Percentiles rank a stretch among this genome's conserved stretches.
These are phyloP conservation scores for Rugonectria rugulosa DNA, from an alignment of 2,329 filamentous ascomycete species.

Conservation along the genomic window DNA sequence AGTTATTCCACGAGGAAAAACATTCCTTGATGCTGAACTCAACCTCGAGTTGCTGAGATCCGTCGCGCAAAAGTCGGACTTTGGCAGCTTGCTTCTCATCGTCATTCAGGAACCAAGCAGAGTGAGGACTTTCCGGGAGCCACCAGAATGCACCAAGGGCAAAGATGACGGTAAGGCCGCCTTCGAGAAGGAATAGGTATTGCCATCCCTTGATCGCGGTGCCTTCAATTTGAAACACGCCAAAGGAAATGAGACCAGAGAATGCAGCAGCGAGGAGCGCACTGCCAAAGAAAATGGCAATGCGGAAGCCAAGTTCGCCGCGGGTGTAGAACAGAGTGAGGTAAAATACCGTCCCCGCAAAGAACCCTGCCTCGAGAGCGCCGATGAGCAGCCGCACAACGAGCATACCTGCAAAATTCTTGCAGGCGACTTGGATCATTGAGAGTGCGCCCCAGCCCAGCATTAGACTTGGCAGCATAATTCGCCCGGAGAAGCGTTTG, in stretches of 20 bases:
- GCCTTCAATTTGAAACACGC: constrained; percentile 64
- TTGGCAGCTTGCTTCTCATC: constrained; percentile 50
- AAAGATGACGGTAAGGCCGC: constrained; percentile 46
- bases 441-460: constrained; percentile 54
- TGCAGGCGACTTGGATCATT: constrained; percentile 52
- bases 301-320: constrained; percentile 66
- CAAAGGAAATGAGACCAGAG: constrained; percentile 65
- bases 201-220: constrained; percentile 63
- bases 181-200: constrained; percentile 73
- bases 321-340: constrained; percentile 63
- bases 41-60: constrained; percentile 46
- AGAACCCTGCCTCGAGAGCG: constrained; percentile 58
- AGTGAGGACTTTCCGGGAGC: constrained; percentile 47
- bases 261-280: constrained; percentile 72
- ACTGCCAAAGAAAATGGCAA: constrained; percentile 64
- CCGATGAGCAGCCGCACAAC: constrained; percentile 51
- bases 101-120: constrained; percentile 49
- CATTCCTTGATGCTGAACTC: constrained; percentile 49
- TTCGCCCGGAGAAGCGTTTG: constrained; percentile 50
- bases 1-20: constrained; percentile 50
- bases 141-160: constrained; percentile 31
- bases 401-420: constrained; percentile 55
- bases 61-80: constrained; percentile 51
- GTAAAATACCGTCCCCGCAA: constrained; percentile 56
- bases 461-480: constrained; percentile 48